A percentile compares a stretch with the other conserved stretches of the same genome.
phyloP scores from a whole-genome alignment of 768 basidiomycete species.

The Mycena metata region DNA sequence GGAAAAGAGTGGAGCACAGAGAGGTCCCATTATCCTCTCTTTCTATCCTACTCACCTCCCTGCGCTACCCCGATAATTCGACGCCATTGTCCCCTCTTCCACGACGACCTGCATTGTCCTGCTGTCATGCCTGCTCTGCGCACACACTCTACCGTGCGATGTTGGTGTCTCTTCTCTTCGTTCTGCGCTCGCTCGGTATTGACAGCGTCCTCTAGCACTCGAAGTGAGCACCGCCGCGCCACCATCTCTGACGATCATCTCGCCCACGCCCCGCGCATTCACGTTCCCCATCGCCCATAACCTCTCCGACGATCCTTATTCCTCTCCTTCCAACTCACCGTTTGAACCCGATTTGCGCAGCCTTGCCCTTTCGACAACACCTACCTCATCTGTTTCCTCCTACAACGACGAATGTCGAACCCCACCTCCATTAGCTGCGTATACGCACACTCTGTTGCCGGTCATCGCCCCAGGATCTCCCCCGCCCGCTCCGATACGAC shows the following conservation, averaged over 20 bases:
- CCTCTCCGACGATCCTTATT: conserved; percentile 77
- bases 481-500: too few relatives aligned
- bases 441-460: neutral
- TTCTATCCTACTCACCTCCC: too few relatives aligned
- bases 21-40: too few relatives aligned
- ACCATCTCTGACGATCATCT: conserved; percentile 47
- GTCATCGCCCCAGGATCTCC: neutral
- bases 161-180: conserved; percentile 47
- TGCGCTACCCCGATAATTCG: neutral
- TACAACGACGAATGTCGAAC: conserved; percentile 52
- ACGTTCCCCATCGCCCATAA: conserved; percentile 73
- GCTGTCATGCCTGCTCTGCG: conserved; percentile 79
- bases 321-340: conserved; percentile 75
- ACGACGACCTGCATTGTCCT: conserved; percentile 1
- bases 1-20: too few relatives aligned
- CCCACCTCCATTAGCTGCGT: conserved; percentile 36
- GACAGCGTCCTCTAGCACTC: conserved; percentile 19
- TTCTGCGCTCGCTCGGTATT: neutral
- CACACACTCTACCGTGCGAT: conserved; percentile 71
- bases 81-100: neutral
- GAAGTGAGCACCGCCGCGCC: conserved; percentile 1
- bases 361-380: conserved; percentile 49
- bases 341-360: conserved; percentile 66
- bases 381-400: conserved; percentile 43
- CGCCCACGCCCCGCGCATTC: conserved; percentile 80